Base-by-base conservation (phyloP, 2,329 filamentous ascomycete genomes). In the Paradendryphiella salina region DNA sequence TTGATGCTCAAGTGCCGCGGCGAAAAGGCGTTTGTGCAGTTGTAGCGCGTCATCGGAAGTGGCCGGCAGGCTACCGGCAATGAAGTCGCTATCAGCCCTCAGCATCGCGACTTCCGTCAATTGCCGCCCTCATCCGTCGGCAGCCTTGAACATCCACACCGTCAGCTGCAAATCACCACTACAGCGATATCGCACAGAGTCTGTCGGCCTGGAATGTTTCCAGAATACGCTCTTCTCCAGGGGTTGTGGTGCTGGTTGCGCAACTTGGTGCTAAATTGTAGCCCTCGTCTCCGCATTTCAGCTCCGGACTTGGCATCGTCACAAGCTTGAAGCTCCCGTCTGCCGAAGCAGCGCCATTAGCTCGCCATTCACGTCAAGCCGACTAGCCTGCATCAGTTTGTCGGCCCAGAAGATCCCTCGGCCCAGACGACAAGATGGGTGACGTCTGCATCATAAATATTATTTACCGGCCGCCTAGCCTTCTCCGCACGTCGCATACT, bases 311-410 rank as follows among this genome's bases (percentile, higher is more conserved):
- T 67, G 68, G 67, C 67, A 59, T 56, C 64, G 55, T 71, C 69
- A 72, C 67, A 69, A 70, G 67, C 67, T 63, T 38, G 47, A 46
- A 65, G 56, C 61, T 66, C 54, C 67, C 60, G 56, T 65, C 57
- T 61, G 61, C 59, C 67, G 62, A 64, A 61, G 51, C 57, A 59
- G 53, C 54, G 56, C 44, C 49, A 46, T 28, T 55, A 51, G 50
- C 60, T 60, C 56, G 61, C 63, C 66, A 69, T 60, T 66, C 63
- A 65, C 52, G 52, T 54, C 58, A 51, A 57, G 56, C 59, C 63
- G 59, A 50, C 65, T 66, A 70, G 64, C 60, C 61, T 65, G 48
- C 50, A 59, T 54, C 53, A 51, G 52, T 57, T 50, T 43, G 14
- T 33, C 46, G 34, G 50, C 56, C 50, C 63, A 63, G 67, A 59